Evolutionary conservation across 768 basidiomycete species (phyloP), one percentile per base, ranked within the genome.

Genomic region (Myochromella boudieri): DNA sequence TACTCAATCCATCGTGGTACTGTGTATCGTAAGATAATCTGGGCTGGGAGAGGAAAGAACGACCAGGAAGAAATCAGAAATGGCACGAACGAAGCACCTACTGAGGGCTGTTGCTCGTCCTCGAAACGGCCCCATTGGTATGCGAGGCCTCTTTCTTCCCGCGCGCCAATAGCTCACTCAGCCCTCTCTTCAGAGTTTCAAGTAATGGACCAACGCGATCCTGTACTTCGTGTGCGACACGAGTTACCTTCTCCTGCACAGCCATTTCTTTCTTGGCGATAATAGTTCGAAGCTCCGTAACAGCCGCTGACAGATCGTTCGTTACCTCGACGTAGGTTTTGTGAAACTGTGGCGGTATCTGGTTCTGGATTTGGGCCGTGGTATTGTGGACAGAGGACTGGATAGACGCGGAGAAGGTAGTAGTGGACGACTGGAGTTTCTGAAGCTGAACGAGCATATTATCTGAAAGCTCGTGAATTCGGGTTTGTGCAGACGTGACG

Each of bases 381-480:
- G 69, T 68, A 40, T 58, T 62, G n/a, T 68, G 59, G 11, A 72
- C 46, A 14, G 65, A 61, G 26, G 63, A 48, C 46, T 71, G 68
- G 37, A 77, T 62, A 25, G 73, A 71, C 0, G 75, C 55, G 18
- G 77, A 71, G 44, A 82, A 66, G 12, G 75, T 64, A 11, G 75
- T 60, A 22, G 83, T 80, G 10, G 84, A 80, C 7, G 75, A 58
- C 60, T 87, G 78, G 37, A 91, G 69, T 52, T 79, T 84, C 54
- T 82, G 76, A 38, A 91, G 73, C 54, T 90, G 85, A 21, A 58
- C 39, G 39, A 88, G 65, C 82, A 91, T 82, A 43, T 67, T 78
- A 51, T 85, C 78, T 28, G 84, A 83, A 28, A 88, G 76, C 2
- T 68, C 51, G 55, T 82, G 75, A 32, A 87, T 75, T 49, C 75